Conservation (phyloP, 495 filamentous ascomycete genomes). For the Xylaria castorea region DNA sequence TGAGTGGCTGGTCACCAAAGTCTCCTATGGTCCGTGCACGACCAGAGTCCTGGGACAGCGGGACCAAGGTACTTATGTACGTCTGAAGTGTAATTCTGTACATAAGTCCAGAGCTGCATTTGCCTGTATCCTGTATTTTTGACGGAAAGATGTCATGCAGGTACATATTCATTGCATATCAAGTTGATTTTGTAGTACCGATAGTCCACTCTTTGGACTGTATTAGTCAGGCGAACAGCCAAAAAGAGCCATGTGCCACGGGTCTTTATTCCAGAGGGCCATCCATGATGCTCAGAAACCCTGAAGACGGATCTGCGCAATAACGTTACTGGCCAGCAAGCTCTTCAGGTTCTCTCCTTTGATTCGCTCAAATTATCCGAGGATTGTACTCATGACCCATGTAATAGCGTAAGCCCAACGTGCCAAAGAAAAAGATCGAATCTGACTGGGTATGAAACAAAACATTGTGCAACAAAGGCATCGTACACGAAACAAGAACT, state of each 20-base stretch:
- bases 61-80: not conserved
- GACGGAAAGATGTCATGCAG: not conserved
- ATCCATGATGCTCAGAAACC: not conserved
- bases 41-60: not conserved
- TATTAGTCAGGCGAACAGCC: too few relatives aligned
- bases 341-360: too few relatives aligned
- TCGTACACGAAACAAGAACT: not conserved
- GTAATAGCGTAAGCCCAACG: not conserved
- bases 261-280: not conserved
- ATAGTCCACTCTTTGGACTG: too few relatives aligned
- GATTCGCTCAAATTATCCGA: too few relatives aligned
- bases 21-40: not conserved
- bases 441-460: not conserved
- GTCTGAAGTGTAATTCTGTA: not conserved
- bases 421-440: not conserved
- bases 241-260: not conserved
- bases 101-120: not conserved
- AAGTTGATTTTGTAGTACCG: too few relatives aligned
- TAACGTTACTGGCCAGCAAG: too few relatives aligned
- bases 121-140: not conserved
- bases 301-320: too few relatives aligned
- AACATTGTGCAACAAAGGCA: not conserved
- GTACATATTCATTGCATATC: not conserved
- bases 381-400: not conserved
- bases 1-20: conserved; percentile 21